phyloP scores from a whole-genome alignment of 2,329 filamentous ascomycete species.

The Colletotrichum orchidophilum region DNA sequence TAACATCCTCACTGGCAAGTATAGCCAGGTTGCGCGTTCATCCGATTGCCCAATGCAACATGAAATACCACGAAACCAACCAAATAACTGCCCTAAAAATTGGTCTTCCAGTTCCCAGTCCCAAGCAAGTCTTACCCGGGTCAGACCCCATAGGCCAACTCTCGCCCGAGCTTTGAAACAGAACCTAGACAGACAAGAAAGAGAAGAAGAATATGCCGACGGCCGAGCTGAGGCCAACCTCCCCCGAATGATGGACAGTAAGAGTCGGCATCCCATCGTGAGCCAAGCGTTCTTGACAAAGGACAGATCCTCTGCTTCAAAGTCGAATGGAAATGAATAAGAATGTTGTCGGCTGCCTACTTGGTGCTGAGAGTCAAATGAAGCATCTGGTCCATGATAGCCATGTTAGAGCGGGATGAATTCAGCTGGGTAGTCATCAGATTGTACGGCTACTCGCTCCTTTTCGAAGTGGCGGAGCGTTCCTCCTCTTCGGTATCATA shows the following conservation, averaged over 20 bases:
- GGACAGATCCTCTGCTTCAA: neutral
- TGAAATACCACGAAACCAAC: neutral
- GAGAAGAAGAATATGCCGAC: neutral
- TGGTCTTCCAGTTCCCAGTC: neutral
- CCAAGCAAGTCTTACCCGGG: neutral
- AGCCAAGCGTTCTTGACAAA: neutral
- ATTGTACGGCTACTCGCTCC: neutral
- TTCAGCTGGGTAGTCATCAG: neutral
- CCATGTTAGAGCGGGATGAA: neutral
- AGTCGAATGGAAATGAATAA: neutral
- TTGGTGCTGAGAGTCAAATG: neutral
- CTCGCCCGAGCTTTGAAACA: too few relatives aligned
- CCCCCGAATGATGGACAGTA: neutral
- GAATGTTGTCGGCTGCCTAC: neutral
- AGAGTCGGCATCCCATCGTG: neutral
- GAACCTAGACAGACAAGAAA: neutral
- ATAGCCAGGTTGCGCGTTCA: neutral
- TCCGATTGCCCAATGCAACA: neutral
- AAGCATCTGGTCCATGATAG: neutral
- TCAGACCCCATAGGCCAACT: neutral
- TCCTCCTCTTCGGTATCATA: slow-evolving; percentile 37
- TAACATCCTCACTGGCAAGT: neutral
- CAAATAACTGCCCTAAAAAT: neutral
- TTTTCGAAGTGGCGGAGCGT: neutral
- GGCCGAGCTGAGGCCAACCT: neutral